phyloP scores from a whole-genome alignment of 345 rosid species.

The Linum trigynum region DNA sequence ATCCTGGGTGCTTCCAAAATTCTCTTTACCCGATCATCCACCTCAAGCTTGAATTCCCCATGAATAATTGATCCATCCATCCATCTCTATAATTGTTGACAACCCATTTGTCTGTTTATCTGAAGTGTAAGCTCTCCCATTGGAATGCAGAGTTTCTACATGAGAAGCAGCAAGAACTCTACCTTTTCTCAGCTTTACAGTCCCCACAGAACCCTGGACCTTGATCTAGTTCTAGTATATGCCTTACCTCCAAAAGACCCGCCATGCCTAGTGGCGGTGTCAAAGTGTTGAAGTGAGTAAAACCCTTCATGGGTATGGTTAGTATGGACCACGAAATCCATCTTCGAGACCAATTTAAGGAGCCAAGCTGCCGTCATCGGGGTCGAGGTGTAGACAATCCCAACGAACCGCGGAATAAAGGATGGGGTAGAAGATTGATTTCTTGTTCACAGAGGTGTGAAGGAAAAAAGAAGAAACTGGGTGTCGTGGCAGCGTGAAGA shows the following conservation, averaged over 20 bases:
- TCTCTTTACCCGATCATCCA: too few species aligned
- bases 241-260: slow-evolving; percentile 22
- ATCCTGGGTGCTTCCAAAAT: too few species aligned
- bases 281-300: slow-evolving; percentile 37
- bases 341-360: slow-evolving; percentile 10
- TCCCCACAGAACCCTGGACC: slow-evolving; percentile 17
- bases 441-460: too few species aligned
- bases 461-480: too few species aligned
- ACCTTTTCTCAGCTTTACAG: slow-evolving; percentile 25
- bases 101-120: slow-evolving; percentile 30
- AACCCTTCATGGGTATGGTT: slow-evolving; percentile 51
- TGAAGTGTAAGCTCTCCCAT: slow-evolving; percentile 31
- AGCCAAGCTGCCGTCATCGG: too few species aligned
- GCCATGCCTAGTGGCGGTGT: slow-evolving; percentile 22
- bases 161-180: slow-evolving; percentile 36
- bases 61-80: too few species aligned
- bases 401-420: too few species aligned
- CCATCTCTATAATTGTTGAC: too few species aligned
- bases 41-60: too few species aligned
- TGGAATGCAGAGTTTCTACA: slow-evolving; percentile 33
- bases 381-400: too few species aligned
- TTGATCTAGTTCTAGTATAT: slow-evolving; percentile 15
- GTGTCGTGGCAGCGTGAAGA: too few species aligned
- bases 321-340: slow-evolving; percentile 46
- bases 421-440: too few species aligned